Conservation (phyloP, 139 green algal species). For the Chlorella ohadii region DNA sequence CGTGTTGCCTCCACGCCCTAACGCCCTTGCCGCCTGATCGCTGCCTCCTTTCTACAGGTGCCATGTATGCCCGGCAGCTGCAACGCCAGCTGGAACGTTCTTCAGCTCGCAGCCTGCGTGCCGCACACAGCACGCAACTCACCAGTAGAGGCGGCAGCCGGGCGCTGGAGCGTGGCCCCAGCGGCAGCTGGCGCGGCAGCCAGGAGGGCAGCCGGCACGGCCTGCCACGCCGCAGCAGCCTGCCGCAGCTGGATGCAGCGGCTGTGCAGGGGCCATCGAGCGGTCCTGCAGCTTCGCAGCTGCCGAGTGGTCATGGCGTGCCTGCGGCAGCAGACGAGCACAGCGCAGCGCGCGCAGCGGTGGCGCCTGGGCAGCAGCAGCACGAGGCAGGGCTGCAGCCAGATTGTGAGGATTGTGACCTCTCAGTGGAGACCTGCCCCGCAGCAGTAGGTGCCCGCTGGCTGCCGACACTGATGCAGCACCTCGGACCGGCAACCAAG, state of each 20-base stretch:
- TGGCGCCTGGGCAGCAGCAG: neutral
- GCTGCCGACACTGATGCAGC: neutral
- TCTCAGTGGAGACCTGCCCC: neutral
- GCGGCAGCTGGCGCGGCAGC: neutral
- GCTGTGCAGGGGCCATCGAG: no score
- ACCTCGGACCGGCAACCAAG: neutral
- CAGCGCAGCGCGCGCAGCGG: neutral
- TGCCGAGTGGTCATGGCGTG: no score
- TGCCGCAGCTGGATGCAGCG: no score
- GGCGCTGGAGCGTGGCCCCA: neutral
- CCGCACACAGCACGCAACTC: no score
- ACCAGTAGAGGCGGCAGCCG: no score
- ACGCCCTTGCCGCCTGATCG: neutral
- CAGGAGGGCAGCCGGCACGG: neutral
- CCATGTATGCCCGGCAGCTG: conserved; percentile 17
- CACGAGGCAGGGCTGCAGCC: neutral
- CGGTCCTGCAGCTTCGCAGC: no score
- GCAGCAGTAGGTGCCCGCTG: neutral
- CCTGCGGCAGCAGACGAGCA: neutral
- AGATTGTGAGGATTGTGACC: neutral
- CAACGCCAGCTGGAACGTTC: conserved; percentile 9
- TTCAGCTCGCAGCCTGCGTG: neutral
- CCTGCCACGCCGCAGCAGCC: neutral
- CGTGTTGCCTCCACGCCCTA: no score
- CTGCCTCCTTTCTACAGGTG: neutral